Base-by-base conservation (phyloP, 768 basidiomycete species). In the Hypsizygus marmoreus region DNA sequence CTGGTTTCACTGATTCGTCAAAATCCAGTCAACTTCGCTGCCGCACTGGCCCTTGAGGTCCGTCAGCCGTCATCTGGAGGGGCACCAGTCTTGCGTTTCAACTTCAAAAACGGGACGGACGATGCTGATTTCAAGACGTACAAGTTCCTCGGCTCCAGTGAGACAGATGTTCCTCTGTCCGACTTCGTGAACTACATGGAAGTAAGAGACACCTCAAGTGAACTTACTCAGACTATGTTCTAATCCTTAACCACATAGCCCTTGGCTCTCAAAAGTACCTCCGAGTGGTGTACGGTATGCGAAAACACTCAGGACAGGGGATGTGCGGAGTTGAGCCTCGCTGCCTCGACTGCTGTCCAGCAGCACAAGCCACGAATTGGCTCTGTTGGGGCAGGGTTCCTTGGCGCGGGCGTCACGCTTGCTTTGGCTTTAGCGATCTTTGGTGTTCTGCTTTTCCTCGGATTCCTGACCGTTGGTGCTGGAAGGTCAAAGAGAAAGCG, bases 71-170 rank as follows among this genome's bases (percentile, higher is more conserved):
- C 64, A 10, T 59, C 65, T 4, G 70, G 72, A 16, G 68, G 71
- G 2, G 74, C 74, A 50, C 77, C 81, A 11, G 67, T 80, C 35
- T 51, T 88, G 14, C 74, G 83, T 3, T 76, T 88, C 66, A 77
- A 75, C 49, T 85, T 88, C 69, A 84, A 84, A 71, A 88, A 88
- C 48, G 84, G 84, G 7, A 80, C 82, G 0, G 59, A 63, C 43
- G 73, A 74, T 33, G 35, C 51, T 10, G 56, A 68, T 9, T 85
- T 82, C 63, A 63, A 49, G 45, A 70, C 70, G 2, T 80, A 80
- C 65, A 60, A 65, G 43, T 70, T 81, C 58, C 58, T 85, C 43
- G 62, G 63, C 40, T 63, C 57, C 2, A 62, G 69, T 2, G 70
- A 63, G 8, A 23, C 37, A 12, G 84, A 86, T 59, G 71, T 83